A percentile compares a stretch with the other conserved stretches of the same genome.
phyloP scores from a whole-genome alignment of 768 basidiomycete species.

The Rhizopogon vesiculosus region DNA sequence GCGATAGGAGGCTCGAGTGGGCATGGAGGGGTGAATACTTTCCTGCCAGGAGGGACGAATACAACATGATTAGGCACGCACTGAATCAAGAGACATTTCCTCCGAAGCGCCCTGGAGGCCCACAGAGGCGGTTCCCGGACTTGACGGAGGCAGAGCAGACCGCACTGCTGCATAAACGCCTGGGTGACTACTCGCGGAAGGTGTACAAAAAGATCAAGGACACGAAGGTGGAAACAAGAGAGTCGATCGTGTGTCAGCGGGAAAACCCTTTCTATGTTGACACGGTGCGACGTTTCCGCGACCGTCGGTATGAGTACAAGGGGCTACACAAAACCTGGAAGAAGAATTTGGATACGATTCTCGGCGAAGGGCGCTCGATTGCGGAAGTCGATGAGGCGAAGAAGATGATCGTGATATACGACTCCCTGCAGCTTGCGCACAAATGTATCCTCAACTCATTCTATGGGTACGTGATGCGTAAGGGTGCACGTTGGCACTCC shows the following conservation, averaged over 20 bases:
- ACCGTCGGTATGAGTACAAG: slow-evolving; percentile 98
- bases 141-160: slow-evolving; percentile 83
- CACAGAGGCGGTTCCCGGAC: slow-evolving; percentile 79
- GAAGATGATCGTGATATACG: slow-evolving; percentile 98
- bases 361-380: slow-evolving; percentile 65
- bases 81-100: slow-evolving; percentile 94
- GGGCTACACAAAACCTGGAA: slow-evolving; percentile 99
- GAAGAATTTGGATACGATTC: slow-evolving; percentile 84
- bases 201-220: slow-evolving; percentile 99
- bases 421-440: slow-evolving; percentile 97
- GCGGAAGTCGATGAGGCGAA: slow-evolving; percentile 94
- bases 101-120: slow-evolving; percentile 64
- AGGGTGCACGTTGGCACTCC: slow-evolving; percentile 98
- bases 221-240: slow-evolving; percentile 89
- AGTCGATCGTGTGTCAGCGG: slow-evolving; percentile 93
- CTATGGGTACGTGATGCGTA: slow-evolving; percentile 99
- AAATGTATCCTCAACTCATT: slow-evolving; percentile 99
- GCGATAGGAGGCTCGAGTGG: slow-evolving; percentile 93
- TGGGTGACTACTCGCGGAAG: slow-evolving; percentile 97
- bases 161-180: slow-evolving; percentile 88
- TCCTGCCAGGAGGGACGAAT: slow-evolving; percentile 95
- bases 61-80: slow-evolving; percentile 98
- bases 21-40: slow-evolving; percentile 99
- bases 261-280: slow-evolving; percentile 99
- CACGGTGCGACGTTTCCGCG: slow-evolving; percentile 94